These are phyloP conservation scores for Persicaria tinctoria DNA, from an alignment of 148 eudicot species.

Conservation along the genomic window DNA sequence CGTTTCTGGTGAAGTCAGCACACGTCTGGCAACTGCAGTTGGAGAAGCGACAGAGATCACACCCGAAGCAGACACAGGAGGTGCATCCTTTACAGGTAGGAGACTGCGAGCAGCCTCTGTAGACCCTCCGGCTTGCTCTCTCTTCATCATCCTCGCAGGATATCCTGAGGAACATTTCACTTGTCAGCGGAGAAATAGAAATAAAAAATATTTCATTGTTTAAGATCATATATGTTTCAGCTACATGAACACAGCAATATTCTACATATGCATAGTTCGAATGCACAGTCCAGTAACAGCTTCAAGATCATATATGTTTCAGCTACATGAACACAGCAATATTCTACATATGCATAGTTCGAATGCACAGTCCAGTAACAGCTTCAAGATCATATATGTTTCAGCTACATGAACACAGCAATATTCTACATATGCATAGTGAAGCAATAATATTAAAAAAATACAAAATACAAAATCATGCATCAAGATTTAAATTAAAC, in stretches of 20 bases:
- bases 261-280: background rate
- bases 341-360: background rate
- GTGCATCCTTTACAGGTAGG: conserved; percentile 63
- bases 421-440: background rate
- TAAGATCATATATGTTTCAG: too few relatives aligned
- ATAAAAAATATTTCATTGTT: background rate
- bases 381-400: too few relatives aligned
- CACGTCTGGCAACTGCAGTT: conserved; percentile 64
- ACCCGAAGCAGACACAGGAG: conserved; percentile 71
- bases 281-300: too few relatives aligned
- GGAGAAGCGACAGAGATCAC: conserved; percentile 56
- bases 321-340: too few relatives aligned
- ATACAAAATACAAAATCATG: background rate
- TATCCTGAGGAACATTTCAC: conserved; percentile 22
- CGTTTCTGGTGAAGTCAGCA: conserved; percentile 49
- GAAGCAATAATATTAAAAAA: background rate
- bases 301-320: too few relatives aligned
- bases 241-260: too few relatives aligned
- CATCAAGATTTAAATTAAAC: background rate
- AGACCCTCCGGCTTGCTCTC: conserved; percentile 50
- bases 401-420: too few relatives aligned
- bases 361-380: too few relatives aligned
- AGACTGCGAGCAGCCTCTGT: conserved; percentile 46
- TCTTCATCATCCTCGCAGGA: conserved; percentile 60
- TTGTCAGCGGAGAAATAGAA: background rate